A percentile compares a stretch with the other conserved stretches of the same genome.
phyloP scores from a whole-genome alignment of 1,284 basidiomycete species.

The Ceratobasidium sp. region DNA sequence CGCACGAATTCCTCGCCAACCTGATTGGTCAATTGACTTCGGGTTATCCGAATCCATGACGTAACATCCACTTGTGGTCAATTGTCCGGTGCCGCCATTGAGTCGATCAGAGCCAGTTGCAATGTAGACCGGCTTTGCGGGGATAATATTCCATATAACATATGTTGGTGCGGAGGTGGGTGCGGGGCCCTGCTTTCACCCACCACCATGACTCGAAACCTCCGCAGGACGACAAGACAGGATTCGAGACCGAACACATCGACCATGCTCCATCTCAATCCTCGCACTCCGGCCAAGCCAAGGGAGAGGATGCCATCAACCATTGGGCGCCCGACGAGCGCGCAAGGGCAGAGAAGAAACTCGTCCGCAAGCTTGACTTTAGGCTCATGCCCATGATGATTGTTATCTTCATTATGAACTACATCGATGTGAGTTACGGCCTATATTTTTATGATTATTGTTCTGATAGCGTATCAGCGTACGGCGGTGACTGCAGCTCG shows the following conservation, averaged over 20 bases:
- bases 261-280: constrained; percentile 15
- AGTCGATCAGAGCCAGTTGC: neutral
- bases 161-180: neutral
- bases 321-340: constrained; percentile 48
- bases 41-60: constrained; percentile 3
- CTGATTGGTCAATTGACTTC: constrained; percentile 1
- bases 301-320: constrained; percentile 9
- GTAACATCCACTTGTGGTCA: neutral
- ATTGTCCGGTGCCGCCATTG: neutral
- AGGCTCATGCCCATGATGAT: constrained; percentile 66
- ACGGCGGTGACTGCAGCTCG: constrained; percentile 65
- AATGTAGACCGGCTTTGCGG: neutral
- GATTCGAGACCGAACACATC: constrained; percentile 12
- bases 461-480: constrained; percentile 52
- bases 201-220: neutral
- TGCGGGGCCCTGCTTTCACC: neutral
- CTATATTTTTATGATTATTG: neutral
- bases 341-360: constrained; percentile 50
- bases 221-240: constrained; percentile 6
- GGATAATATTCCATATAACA: neutral
- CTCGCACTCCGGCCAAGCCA: neutral
- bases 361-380: constrained; percentile 63
- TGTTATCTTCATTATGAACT: constrained; percentile 70
- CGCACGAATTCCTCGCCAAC: neutral
- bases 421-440: constrained; percentile 62